These are phyloP conservation scores for Haplosporangium sp. DNA, from an alignment of 371 early-diverging fungal genomes.

Conservation along the genomic window DNA sequence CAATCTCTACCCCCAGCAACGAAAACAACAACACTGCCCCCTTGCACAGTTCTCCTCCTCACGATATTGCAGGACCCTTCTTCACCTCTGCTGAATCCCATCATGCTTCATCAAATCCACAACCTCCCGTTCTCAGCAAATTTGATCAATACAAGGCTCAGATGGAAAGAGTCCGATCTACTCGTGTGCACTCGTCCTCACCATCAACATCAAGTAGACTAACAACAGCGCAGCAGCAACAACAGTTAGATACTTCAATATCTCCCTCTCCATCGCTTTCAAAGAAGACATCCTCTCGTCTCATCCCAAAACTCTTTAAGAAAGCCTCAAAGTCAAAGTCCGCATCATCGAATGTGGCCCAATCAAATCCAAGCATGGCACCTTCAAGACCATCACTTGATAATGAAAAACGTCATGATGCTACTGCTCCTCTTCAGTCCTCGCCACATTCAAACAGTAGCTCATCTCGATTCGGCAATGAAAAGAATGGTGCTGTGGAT, in stretches of 20 bases:
- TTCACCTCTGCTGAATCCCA: background rate
- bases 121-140: slow-evolving; percentile 20
- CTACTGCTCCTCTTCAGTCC: too few species aligned
- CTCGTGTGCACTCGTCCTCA: slow-evolving; percentile 11
- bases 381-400: background rate
- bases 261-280: background rate
- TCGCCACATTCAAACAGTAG: background rate
- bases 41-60: slow-evolving; percentile 9
- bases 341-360: background rate
- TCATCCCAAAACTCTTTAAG: slow-evolving; percentile 7
- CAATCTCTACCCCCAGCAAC: background rate
- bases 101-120: background rate
- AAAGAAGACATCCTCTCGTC: background rate
- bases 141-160: slow-evolving; percentile 43
- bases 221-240: background rate
- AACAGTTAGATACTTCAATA: background rate
- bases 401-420: background rate
- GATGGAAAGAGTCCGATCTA: slow-evolving; percentile 28
- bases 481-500: background rate
- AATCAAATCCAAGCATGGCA: background rate
- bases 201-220: background rate
- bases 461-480: background rate
- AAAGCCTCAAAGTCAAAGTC: background rate
- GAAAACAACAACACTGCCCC: slow-evolving; percentile 2
- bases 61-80: background rate